These are phyloP conservation scores for Phytophthora foliorum DNA, from an alignment of 352 stramenopile genomes.

Conservation along the genomic window DNA sequence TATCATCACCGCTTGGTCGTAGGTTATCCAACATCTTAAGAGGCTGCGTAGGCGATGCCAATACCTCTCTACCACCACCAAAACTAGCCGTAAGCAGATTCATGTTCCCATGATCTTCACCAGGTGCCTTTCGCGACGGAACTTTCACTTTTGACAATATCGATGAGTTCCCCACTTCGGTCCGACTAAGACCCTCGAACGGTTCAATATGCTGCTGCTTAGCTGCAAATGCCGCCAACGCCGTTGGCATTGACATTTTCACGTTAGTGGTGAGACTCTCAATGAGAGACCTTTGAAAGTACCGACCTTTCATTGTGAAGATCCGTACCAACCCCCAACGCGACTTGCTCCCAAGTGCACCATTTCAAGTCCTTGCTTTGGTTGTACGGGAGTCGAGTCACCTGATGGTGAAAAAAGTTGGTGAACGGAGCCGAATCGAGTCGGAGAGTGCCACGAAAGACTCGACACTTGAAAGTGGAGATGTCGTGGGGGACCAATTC, in stretches of 20 bases:
- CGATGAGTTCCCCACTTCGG: neutral
- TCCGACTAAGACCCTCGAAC: slow-evolving; percentile 5
- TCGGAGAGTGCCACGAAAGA: slow-evolving; percentile 13
- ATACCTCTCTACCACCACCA: neutral
- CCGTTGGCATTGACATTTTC: slow-evolving; percentile 21
- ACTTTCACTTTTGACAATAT: slow-evolving; percentile 22
- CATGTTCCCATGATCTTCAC: neutral
- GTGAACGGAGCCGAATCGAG: slow-evolving; percentile 14
- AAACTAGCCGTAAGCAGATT: neutral
- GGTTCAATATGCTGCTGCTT: slow-evolving; percentile 17
- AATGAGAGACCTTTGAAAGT: slow-evolving; percentile 1
- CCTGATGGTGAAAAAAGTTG: slow-evolving; percentile 23
- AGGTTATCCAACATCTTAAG: slow-evolving; percentile 14
- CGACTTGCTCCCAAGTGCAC: neutral
- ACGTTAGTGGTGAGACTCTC: slow-evolving; percentile 2
- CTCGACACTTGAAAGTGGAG: neutral
- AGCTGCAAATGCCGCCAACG: slow-evolving; percentile 26
- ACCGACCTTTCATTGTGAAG: slow-evolving; percentile 35
- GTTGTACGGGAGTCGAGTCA: neutral
- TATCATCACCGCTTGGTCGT: neutral
- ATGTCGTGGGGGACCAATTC: slow-evolving; percentile 63
- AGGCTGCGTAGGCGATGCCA: slow-evolving; percentile 3
- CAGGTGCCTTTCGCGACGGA: neutral
- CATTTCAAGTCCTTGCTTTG: neutral
- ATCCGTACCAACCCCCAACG: slow-evolving; percentile 8